phyloP scores from a whole-genome alignment of 257 asterid genomes.

The Catharanthus roseus region DNA sequence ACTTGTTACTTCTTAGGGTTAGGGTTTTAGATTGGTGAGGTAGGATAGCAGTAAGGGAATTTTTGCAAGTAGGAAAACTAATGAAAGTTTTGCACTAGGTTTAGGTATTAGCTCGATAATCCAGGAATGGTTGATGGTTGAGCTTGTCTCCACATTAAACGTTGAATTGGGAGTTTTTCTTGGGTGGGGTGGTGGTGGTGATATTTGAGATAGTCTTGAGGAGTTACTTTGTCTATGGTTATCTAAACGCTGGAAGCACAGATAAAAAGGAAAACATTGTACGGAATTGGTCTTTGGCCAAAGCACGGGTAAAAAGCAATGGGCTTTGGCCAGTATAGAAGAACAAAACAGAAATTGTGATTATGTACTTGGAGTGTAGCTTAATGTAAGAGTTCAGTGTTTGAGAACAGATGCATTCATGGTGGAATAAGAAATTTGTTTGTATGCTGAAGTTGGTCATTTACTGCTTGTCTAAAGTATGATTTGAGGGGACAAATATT shows the following conservation, averaged over 20 bases:
- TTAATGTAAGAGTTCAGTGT: not conserved
- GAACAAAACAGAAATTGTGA: not conserved
- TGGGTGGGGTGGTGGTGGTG: constrained; percentile 1
- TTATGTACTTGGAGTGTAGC: not conserved
- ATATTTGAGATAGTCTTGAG: too few species aligned
- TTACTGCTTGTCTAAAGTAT: not conserved
- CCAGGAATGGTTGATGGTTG: not conserved
- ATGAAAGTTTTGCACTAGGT: not conserved
- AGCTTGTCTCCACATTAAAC: not conserved
- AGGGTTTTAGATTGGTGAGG: constrained; percentile 1
- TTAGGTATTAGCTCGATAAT: not conserved
- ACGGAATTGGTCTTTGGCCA: too few species aligned
- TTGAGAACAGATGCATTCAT: not conserved
- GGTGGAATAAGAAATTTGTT: not conserved
- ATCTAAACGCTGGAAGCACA: too few species aligned
- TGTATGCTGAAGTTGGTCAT: not conserved
- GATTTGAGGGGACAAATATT: not conserved
- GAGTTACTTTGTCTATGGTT: too few species aligned
- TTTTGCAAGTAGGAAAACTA: not conserved
- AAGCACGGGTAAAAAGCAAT: too few species aligned
- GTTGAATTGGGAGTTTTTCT: not conserved
- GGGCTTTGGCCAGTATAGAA: not conserved
- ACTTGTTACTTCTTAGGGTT: not conserved
- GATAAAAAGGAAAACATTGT: too few species aligned
- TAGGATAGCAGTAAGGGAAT: not conserved